Evolutionary conservation across 768 basidiomycete species (phyloP).

Genomic region (Xerocomus spinulosus): DNA sequence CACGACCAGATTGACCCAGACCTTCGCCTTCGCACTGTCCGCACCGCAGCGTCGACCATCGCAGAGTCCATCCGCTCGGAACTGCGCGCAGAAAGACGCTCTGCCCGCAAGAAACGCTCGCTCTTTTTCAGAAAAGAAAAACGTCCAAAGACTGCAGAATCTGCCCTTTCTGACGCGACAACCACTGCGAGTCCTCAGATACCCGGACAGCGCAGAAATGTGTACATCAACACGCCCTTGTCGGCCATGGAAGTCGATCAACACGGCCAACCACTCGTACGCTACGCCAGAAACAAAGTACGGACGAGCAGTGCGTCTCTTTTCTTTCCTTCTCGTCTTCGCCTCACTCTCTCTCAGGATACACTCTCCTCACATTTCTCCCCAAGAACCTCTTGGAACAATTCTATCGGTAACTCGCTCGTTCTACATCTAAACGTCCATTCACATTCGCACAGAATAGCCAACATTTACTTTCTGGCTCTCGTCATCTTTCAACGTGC

Average conservation of each 20-base stretch:
- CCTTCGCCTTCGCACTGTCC: constrained; percentile 84
- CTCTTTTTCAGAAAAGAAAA: constrained; percentile 59
- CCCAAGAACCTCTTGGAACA: constrained; percentile 96
- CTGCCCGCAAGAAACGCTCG: constrained; percentile 44
- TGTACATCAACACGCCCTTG: constrained; percentile 77
- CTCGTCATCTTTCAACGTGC: constrained; percentile 77
- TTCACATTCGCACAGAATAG: constrained; percentile 47
- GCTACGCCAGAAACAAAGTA: constrained; percentile 92
- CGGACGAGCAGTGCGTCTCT: constrained; percentile 77
- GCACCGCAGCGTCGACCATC: constrained; percentile 87
- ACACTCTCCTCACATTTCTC: constrained; percentile 84
- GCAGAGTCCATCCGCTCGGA: constrained; percentile 84
- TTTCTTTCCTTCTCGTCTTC: neutral
- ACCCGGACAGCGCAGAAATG: constrained; percentile 57
- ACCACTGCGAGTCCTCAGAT: no score
- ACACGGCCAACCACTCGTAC: constrained; percentile 69
- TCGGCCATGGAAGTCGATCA: constrained; percentile 60
- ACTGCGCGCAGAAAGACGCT: constrained; percentile 56
- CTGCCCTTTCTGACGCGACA: constrained; percentile 25
- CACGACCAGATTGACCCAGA: constrained; percentile 77
- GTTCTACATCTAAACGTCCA: neutral
- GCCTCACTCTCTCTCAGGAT: constrained; percentile 50
- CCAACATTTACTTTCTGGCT: constrained; percentile 88
- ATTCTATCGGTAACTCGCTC: constrained; percentile 65
- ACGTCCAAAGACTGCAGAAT: constrained; percentile 30